Conservation (phyloP, 306 rosid species). For the Quercus gilva region DNA sequence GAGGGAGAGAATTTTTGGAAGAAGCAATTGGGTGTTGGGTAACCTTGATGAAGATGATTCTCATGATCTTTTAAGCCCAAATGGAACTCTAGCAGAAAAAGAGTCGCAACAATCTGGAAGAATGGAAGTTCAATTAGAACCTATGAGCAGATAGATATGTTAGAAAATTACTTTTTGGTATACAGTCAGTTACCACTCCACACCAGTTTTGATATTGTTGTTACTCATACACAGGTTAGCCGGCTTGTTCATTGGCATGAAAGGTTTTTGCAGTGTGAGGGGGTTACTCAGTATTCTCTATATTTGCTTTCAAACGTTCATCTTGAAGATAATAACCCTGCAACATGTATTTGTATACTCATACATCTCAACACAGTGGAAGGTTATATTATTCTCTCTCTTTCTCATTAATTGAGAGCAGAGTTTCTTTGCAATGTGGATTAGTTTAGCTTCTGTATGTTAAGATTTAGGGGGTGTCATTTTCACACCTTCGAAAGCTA, state of each 20-base stretch:
- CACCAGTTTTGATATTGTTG: conserved; percentile 25
- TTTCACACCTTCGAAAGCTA: too few species aligned
- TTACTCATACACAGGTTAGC: conserved; percentile 14
- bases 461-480: not conserved
- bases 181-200: conserved; percentile 21
- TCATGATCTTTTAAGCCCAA: conserved; percentile 64
- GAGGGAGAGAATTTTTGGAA: conserved; percentile 45
- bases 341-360: conserved; percentile 26
- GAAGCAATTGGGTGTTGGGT: conserved; percentile 92
- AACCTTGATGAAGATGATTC: conserved; percentile 78
- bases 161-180: conserved; percentile 3
- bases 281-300: not conserved
- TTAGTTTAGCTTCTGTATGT: not conserved
- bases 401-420: conserved; percentile 2
- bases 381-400: conserved; percentile 4
- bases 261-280: conserved; percentile 18
- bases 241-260: conserved; percentile 23
- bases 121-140: conserved; percentile 93
- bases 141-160: conserved; percentile 58
- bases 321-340: conserved; percentile 10
- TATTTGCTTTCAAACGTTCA: not conserved
- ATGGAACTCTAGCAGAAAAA: conserved; percentile 36
- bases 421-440: not conserved
- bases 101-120: conserved; percentile 47
- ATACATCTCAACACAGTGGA: conserved; percentile 18